These are phyloP conservation scores for Phytophthora megakarya DNA, from an alignment of 352 stramenopile species.

Conservation along the genomic window DNA sequence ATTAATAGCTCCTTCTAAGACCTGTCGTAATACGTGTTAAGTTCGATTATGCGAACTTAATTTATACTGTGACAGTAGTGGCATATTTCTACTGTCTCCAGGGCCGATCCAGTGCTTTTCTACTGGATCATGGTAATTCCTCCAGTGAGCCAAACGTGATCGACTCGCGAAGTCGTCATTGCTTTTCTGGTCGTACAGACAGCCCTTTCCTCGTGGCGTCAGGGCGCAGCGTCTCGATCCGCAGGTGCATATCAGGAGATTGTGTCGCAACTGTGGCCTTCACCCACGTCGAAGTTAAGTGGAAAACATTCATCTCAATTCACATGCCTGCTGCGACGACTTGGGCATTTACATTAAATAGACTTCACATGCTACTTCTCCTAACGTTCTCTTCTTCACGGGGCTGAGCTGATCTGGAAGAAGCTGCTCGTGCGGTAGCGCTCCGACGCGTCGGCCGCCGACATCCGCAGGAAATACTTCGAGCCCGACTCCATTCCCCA, in stretches of 20 bases:
- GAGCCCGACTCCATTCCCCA: constrained; percentile 81
- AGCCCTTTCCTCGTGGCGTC: no score
- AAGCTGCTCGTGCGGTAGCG: constrained; percentile 69
- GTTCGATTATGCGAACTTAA: no score
- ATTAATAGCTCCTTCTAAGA: no score
- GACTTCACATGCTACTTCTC: constrained; percentile 32
- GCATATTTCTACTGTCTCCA: background rate
- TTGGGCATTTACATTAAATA: constrained; percentile 30
- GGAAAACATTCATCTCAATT: background rate
- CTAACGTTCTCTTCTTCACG: constrained; percentile 31
- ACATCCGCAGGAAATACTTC: constrained; percentile 82
- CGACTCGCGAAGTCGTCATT: no score
- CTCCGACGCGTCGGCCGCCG: constrained; percentile 37
- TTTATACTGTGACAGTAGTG: background rate
- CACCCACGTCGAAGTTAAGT: no score
- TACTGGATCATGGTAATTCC: background rate
- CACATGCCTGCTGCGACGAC: background rate
- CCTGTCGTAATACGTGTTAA: no score
- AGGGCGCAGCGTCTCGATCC: no score
- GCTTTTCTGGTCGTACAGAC: no score
- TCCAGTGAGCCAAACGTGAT: no score
- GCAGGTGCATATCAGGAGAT: no score
- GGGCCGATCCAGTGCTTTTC: background rate
- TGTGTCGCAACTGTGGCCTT: no score
- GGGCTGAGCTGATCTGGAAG: constrained; percentile 71